Evolutionary conservation across 768 basidiomycete genomes (phyloP).

Genomic region (Dacryopinax primogenitus): DNA sequence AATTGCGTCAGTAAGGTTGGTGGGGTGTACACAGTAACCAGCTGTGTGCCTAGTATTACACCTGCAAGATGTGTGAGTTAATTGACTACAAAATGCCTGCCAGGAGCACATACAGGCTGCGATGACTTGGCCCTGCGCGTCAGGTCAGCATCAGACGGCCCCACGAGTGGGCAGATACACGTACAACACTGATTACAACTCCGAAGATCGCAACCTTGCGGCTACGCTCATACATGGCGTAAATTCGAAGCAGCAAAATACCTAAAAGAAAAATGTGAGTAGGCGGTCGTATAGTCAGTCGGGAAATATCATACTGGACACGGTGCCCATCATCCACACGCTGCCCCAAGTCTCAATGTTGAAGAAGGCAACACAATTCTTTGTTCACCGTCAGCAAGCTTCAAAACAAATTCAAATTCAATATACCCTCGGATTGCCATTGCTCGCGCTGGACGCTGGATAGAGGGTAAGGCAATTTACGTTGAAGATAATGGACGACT

Average conservation of each 20-base stretch:
- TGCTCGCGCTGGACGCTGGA: neutral
- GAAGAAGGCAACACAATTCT: slow-evolving; percentile 6
- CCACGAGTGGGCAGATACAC: neutral
- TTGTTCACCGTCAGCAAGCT: neutral
- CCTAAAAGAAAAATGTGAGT: neutral
- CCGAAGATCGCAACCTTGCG: slow-evolving; percentile 2
- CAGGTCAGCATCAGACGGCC: neutral
- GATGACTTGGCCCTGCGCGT: neutral
- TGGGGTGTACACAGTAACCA: slow-evolving; percentile 2
- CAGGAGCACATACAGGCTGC: neutral
- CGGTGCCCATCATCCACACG: slow-evolving; percentile 7
- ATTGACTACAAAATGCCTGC: neutral
- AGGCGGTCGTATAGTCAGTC: neutral
- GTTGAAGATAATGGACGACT: neutral
- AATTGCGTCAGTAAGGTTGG: neutral
- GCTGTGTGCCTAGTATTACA: neutral
- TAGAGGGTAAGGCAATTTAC: neutral
- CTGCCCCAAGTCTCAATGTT: slow-evolving; percentile 5
- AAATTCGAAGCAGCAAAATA: neutral
- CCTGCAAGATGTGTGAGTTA: neutral
- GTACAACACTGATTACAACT: neutral
- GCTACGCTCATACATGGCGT: slow-evolving; percentile 5
- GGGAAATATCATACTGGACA: neutral
- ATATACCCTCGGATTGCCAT: neutral
- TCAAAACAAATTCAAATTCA: neutral